Evolutionary conservation across 345 rosid species (phyloP), one percentile per base, ranked within the genome.

Genomic region (Citrus glauca): DNA sequence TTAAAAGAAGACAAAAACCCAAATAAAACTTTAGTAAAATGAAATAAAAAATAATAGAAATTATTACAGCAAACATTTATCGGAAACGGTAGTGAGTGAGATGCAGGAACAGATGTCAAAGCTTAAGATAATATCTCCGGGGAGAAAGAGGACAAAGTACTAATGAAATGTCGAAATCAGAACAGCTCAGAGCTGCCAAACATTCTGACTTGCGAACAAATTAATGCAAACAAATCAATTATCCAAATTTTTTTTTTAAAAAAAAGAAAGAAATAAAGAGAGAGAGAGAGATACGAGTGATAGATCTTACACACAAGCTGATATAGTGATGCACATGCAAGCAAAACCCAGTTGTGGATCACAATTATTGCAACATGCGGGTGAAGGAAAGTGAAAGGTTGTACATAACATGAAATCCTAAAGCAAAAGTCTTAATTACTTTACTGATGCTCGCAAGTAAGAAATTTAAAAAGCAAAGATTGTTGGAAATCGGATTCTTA

Each of bases 111-210:
- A 79, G 66, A 69, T 76, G 78, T 67, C 68, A 19, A 72, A 50
- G 50, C 65, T 14, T 14, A 35, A 66, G 33, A 66, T 48, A 65
- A 53, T 27, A 42, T 61, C 65, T 55, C 3, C 25, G 5, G 56
- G 5, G n/a, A 17, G 24, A 6, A 25, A n/a, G 55, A 76, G 27
- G 50, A 76, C 40, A 70, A 80, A 68, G 48, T 24, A 62, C 69
- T 30, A 4, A 53, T 59, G 77, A 72, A 56, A 82, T 45, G 79
- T 84, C 87, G 70, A 82, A 87, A 62, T 82, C 87, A 60, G 22
- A 77, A 63, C 89, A 86, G 83, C 81, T 82, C 84, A 79, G 28
- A 38, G 60, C 73, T 55, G 70, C 9, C 55, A 33, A 38, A 10
- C 28, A 20, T 19, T 45, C 50, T 45, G 50, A 13, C 50, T 13